Evolutionary conservation across 148 eudicot genomes (phyloP).

Genomic region (Chenopodium quinoa): DNA sequence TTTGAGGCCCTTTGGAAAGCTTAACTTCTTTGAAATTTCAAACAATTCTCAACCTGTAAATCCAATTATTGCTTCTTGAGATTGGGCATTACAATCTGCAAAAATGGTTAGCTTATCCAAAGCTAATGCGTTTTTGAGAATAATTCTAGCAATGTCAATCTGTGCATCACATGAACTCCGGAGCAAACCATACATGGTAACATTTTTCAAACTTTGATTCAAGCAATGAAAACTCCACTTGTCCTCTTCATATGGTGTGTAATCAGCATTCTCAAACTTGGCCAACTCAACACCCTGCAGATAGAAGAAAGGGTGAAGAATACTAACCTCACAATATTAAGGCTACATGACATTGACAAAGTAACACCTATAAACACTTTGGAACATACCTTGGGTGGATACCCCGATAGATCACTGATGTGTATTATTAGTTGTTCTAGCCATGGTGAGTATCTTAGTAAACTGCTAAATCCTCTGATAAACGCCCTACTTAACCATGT

Average conservation of each 20-base stretch:
- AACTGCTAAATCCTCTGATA: background rate
- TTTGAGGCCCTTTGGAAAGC: no score
- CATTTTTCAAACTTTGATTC: constrained; percentile 7
- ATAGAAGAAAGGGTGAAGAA: background rate
- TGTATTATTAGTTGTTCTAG: constrained; percentile 8
- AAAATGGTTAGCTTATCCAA: background rate
- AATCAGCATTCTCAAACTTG: background rate
- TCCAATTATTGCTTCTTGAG: no score
- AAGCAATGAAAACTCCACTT: constrained; percentile 4
- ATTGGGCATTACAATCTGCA: background rate
- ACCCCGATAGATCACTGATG: background rate
- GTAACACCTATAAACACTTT: background rate
- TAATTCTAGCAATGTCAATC: background rate
- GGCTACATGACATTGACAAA: background rate
- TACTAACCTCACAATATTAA: background rate
- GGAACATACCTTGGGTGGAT: background rate
- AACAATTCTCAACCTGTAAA: no score
- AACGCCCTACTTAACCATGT: background rate
- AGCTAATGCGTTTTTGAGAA: background rate
- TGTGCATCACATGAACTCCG: background rate
- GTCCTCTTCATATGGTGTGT: background rate
- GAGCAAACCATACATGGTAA: background rate
- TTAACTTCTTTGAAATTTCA: no score
- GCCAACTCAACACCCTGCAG: background rate
- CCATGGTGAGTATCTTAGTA: constrained; percentile 2